Evolutionary conservation across 495 filamentous ascomycete genomes (phyloP), one percentile per base, ranked within the genome.

Genomic region (Penicillium simplicissimum): DNA sequence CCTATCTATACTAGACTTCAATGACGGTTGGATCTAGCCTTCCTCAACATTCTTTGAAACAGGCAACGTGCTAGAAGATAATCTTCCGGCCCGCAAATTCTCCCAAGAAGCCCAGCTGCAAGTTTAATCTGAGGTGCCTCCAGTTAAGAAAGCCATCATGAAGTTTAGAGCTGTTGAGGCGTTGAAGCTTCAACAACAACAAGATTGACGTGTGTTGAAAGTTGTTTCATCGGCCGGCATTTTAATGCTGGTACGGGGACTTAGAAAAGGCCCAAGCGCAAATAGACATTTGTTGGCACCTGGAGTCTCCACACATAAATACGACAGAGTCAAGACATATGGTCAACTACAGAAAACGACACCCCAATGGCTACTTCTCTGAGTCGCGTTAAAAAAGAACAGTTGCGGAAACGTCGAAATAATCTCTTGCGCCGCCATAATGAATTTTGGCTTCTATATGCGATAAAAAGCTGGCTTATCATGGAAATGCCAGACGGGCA

Each of bases 351-450:
- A 45, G 42, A 45, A 11, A 45, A 17, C 42, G 42, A 45, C 21
- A n/a, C 19, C 42, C 42, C 42, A 10, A 52, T 52, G 15, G 49
- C 49, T 14, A 31, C 49, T 33, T 31, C 33, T 52, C 10, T 52
- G 33, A 52, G 49, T 35, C 49, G 49, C n/a, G 49, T 52, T 17
- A 52, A 52, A 34, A 31, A 52, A n/a, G 49, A 52, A 52, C 49
- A 52, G 49, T n/a, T 52, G 33, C 49, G 49, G 33, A 52, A 52
- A n/a, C 49, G 49, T 52, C 49, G 49, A 35, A 52, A 52, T 35
- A 52, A 52, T 52, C 49, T 52, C 19, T 35, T 52, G 14, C 49
- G 49, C 25, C 49, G 49, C 49, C 49, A 52, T 19, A 52, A 52
- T 52, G 49, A 52, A 31, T 52, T 52, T 52, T 52, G 49, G 49